phyloP scores from a whole-genome alignment of 805 yeast genomes.

The Barnettozyma salicaria region DNA sequence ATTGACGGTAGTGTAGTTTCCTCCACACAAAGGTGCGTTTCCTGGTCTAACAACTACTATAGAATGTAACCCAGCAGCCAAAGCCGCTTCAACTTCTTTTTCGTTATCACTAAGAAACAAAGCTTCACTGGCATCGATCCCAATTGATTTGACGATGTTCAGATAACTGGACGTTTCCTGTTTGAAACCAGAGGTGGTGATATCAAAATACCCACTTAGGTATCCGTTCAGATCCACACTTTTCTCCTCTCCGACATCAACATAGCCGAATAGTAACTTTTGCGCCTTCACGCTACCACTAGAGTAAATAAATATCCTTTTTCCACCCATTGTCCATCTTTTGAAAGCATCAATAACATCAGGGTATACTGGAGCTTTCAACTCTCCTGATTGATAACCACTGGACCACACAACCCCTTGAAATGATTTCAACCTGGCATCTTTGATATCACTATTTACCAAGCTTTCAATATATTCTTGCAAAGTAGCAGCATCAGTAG shows the following conservation, averaged over 20 bases:
- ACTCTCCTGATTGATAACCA: constrained; percentile 74
- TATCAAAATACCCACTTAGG: constrained; percentile 73
- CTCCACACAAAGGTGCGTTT: constrained; percentile 44
- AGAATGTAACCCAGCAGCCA: constrained; percentile 53
- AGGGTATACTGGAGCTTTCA: constrained; percentile 66
- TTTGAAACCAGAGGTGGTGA: constrained; percentile 77
- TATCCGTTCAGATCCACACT: constrained; percentile 45
- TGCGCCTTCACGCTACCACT: constrained; percentile 90
- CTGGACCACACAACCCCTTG: constrained; percentile 81
- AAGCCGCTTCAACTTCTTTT: constrained; percentile 71
- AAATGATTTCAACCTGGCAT: constrained; percentile 64
- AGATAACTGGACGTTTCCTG: constrained; percentile 49
- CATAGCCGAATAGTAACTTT: constrained; percentile 65
- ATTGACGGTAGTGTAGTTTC: constrained; percentile 23
- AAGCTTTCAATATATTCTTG: constrained; percentile 46
- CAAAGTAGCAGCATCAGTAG: constrained; percentile 29
- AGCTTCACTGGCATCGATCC: constrained; percentile 29
- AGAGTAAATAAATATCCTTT: constrained; percentile 66
- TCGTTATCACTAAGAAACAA: constrained; percentile 79
- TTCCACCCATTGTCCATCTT: constrained; percentile 29
- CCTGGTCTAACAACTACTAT: constrained; percentile 69
- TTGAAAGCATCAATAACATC: constrained; percentile 64
- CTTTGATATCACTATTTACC: constrained; percentile 67
- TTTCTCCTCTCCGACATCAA: constrained; percentile 32
- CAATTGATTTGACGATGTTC: constrained; percentile 43